phyloP scores from a whole-genome alignment of 2,329 filamentous ascomycete genomes.

The Fusarium sambucinum region DNA sequence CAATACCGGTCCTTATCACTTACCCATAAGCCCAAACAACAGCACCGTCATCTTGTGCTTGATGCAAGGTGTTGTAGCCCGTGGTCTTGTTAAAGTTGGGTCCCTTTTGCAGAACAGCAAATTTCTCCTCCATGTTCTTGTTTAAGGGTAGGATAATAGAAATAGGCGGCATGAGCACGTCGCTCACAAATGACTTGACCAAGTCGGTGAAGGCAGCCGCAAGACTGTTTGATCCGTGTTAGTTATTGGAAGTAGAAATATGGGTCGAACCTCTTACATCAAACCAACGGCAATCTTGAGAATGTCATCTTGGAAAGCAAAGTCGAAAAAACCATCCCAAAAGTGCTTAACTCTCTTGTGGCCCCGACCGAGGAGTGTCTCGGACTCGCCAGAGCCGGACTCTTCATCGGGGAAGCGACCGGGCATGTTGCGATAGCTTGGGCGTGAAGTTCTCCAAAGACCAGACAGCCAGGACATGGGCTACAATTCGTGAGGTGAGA shows the following conservation, averaged over 20 bases:
- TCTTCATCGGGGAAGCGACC: slow-evolving; percentile 52
- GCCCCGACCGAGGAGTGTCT: slow-evolving; percentile 60
- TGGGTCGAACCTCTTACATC: slow-evolving; percentile 65
- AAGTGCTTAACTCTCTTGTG: slow-evolving; percentile 62
- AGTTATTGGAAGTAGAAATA: slow-evolving; percentile 3
- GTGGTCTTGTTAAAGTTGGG: slow-evolving; percentile 62
- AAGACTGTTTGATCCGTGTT: slow-evolving; percentile 60
- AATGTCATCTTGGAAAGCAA: slow-evolving; percentile 80
- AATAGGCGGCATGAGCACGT: slow-evolving; percentile 76
- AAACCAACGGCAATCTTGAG: slow-evolving; percentile 80
- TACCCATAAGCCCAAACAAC: slow-evolving; percentile 79
- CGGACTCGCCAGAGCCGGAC: slow-evolving; percentile 50
- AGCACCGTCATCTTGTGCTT: slow-evolving; percentile 77
- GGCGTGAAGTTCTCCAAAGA: slow-evolving; percentile 26
- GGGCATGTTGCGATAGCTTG: slow-evolving; percentile 47
- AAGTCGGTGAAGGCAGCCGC: slow-evolving; percentile 78
- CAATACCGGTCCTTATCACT: slow-evolving; percentile 18
- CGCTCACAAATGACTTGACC: slow-evolving; percentile 78
- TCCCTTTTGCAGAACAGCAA: slow-evolving; percentile 72
- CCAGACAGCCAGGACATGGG: slow-evolving; percentile 35
- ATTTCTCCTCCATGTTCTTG: slow-evolving; percentile 80
- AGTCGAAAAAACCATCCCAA: slow-evolving; percentile 76
- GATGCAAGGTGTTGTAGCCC: slow-evolving; percentile 77
- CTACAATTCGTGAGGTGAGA: neutral
- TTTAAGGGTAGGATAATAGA: slow-evolving; percentile 76